Percentiles rank a stretch among this genome's conserved stretches.
Conservation (phyloP, 2,329 filamentous ascomycete genomes). For the Beauveria sp. region DNA sequence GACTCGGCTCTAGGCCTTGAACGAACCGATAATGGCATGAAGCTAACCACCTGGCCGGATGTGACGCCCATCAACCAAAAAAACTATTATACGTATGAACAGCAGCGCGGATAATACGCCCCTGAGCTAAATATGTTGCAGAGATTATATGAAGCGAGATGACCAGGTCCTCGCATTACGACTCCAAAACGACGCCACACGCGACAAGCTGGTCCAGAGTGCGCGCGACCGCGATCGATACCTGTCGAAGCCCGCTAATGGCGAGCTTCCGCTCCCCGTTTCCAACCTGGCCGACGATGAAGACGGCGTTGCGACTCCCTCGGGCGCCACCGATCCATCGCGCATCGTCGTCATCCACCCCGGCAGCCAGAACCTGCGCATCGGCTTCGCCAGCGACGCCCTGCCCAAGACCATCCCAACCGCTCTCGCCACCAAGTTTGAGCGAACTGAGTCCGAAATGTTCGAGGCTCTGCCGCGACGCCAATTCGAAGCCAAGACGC, state of each 20-base stretch:
- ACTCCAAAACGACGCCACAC: constrained; percentile 77
- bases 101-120: background rate
- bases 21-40: constrained; percentile 97
- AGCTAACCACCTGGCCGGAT: constrained; percentile 87
- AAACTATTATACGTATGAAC: constrained; percentile 88
- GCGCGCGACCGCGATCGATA: constrained; percentile 84
- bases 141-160: constrained; percentile 96
- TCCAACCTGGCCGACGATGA: constrained; percentile 53
- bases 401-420: constrained; percentile 91
- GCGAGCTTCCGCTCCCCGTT: constrained; percentile 54
- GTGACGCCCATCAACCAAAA: constrained; percentile 96
- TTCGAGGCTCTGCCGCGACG: constrained; percentile 68
- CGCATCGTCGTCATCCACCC: constrained; percentile 93
- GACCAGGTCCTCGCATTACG: constrained; percentile 88
- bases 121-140: constrained; percentile 28
- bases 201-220: constrained; percentile 74
- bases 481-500: constrained; percentile 52
- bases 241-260: constrained; percentile 65
- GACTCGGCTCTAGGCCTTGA: constrained; percentile 61
- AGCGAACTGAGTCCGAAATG: constrained; percentile 75
- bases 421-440: constrained; percentile 75
- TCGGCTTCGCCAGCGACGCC: constrained; percentile 92
- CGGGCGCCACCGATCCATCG: constrained; percentile 63
- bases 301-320: constrained; percentile 45
- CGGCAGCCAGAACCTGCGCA: constrained; percentile 88